These are phyloP conservation scores for Pilatotrama ljubarskyi DNA, from an alignment of 768 basidiomycete genomes.

Conservation along the genomic window DNA sequence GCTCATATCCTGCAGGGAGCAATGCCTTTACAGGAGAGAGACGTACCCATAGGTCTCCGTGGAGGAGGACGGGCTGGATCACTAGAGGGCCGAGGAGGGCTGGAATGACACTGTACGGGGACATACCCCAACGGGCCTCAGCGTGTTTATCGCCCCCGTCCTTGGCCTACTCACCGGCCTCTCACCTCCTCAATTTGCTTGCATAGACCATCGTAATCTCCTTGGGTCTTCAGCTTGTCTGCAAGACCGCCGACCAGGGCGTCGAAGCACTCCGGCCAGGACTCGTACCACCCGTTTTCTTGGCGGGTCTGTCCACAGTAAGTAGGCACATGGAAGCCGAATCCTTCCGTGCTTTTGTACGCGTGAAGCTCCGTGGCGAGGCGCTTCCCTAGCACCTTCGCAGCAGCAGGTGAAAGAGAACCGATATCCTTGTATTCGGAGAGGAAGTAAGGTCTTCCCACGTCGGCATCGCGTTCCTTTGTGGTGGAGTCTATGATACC, in stretches of 20 bases:
- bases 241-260: conserved; percentile 62
- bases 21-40: not conserved
- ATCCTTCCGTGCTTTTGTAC: conserved; percentile 53
- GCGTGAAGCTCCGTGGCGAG: conserved; percentile 68
- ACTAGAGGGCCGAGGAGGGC: conserved; percentile 57
- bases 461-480: conserved; percentile 29
- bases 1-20: not conserved
- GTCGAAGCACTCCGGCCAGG: conserved; percentile 70
- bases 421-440: conserved; percentile 70
- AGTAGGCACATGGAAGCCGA: conserved; percentile 73
- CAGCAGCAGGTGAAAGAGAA: conserved; percentile 46
- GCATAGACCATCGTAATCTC: conserved; percentile 47
- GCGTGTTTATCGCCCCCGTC: not conserved
- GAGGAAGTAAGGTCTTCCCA: conserved; percentile 62
- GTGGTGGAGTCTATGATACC: conserved; percentile 38
- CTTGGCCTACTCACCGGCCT: conserved; percentile 39
- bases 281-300: conserved; percentile 70
- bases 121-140: too few species aligned
- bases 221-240: conserved; percentile 43
- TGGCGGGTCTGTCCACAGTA: conserved; percentile 75
- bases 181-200: conserved; percentile 52
- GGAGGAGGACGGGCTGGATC: conserved; percentile 68
- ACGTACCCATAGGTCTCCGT: conserved; percentile 81
- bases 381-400: conserved; percentile 53
- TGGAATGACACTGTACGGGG: conserved; percentile 84